Evolutionary conservation across 2,329 filamentous ascomycete genomes (phyloP), one percentile per base, ranked within the genome.

Genomic region (Phaeosphaeria sp.): DNA sequence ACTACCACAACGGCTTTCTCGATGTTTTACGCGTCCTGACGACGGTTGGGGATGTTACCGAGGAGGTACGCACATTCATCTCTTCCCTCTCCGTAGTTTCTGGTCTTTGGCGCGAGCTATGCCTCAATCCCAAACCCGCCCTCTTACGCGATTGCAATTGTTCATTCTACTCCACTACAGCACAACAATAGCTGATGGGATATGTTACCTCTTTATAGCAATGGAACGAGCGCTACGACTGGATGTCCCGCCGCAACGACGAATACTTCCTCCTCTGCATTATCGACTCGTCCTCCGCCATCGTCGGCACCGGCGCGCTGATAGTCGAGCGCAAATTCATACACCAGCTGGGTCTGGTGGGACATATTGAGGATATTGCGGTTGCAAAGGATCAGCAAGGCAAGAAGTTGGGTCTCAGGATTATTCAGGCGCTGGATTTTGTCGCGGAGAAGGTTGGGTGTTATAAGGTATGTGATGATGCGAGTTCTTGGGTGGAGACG

Each of bases 341-440:
- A 68, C 91, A 94, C 77, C 87, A 86, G 67, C 85, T 95, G 46
- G 91, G 91, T 50, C 81, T 89, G 21, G 94, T 97, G 23, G 95
- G 94, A 13, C 95, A 98, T 79, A 97, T 98, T 78, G 95, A 98
- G 79, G 95, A 99, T 76, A 97, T 99, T 76, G 93, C 94, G 18
- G 93, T 99, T 39, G 89, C 91, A 64, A 93, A 93, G 80, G 91
- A 96, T 71, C 93, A 98, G 81, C 95, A 98, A 80, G 95, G 95
- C 68, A 97, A 98, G 87, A 97, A 97, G 81, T 84, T 98, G 44
- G 95, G 95, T 4, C 82, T 97, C 73, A 87, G 92, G 66, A 90
- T 98, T 66, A 98, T 98, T 71, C 92, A 98, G 81, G 93, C 94
- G 7, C 85, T 99, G 73, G 93, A 98, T 79, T 90, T 85, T 75